These are phyloP conservation scores for Skeletonema menzelii DNA, from an alignment of 108 stramenopile genomes.

Conservation along the genomic window DNA sequence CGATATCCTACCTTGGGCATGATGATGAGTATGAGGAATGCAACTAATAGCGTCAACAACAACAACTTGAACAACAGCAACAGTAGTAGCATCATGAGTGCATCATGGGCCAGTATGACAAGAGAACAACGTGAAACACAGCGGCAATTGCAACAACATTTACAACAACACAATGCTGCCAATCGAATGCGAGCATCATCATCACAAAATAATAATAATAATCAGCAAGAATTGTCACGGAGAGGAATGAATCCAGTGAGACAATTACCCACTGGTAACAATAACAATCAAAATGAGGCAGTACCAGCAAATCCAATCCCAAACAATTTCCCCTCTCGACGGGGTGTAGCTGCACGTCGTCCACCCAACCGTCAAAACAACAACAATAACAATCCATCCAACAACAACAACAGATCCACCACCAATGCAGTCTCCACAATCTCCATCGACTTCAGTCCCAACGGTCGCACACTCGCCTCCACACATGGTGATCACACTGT, in stretches of 20 bases:
- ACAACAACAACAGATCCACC: neutral
- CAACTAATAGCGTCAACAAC: no score
- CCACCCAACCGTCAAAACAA: conserved; percentile 6
- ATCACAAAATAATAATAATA: no score
- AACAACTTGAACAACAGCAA: conserved; percentile 7
- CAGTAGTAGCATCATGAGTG: no score
- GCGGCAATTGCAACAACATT: conserved; percentile 28
- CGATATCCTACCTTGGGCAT: neutral
- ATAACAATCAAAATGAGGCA: neutral
- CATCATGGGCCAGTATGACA: neutral
- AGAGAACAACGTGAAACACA: conserved; percentile 42
- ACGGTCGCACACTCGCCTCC: conserved; percentile 86
- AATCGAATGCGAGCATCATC: neutral
- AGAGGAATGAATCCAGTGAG: neutral
- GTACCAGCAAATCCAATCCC: neutral
- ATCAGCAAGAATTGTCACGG: neutral
- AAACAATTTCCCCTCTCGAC: neutral
- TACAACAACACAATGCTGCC: conserved; percentile 13
- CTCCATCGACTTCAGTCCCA: conserved; percentile 78
- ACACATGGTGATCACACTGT: conserved; percentile 99
- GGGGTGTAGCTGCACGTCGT: neutral
- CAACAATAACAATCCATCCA: neutral
- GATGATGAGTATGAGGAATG: conserved; percentile 4
- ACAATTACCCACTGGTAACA: neutral
- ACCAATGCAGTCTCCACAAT: conserved; percentile 30